These are phyloP conservation scores for Citrus australasica DNA, from an alignment of 345 rosid genomes.

Conservation along the genomic window DNA sequence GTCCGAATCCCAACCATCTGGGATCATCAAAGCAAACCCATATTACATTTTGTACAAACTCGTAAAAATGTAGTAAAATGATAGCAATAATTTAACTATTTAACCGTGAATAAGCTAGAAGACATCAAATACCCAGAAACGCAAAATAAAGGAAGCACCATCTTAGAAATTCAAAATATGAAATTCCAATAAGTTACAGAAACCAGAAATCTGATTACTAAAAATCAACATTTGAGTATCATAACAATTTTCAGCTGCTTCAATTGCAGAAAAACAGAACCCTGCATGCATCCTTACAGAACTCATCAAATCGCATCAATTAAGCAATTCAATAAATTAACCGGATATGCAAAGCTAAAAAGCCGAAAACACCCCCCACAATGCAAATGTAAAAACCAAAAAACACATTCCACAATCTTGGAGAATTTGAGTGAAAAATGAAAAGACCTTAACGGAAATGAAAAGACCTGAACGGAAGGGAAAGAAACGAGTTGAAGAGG, in stretches of 20 bases:
- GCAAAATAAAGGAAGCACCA: not conserved
- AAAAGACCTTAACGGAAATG: constrained; percentile 54
- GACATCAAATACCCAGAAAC: not conserved
- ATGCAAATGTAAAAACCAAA: not conserved
- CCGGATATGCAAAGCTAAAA: not conserved
- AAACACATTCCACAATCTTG: not conserved
- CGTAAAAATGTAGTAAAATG: not conserved
- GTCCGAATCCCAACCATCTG: constrained; percentile 73
- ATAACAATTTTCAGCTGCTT: not conserved
- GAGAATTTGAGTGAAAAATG: not conserved
- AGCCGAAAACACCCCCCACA: not conserved
- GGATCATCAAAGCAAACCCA: not conserved
- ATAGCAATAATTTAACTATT: not conserved
- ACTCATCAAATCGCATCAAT: not conserved
- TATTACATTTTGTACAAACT: not conserved
- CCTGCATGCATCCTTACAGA: not conserved
- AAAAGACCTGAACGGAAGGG: constrained; percentile 70
- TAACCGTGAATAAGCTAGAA: not conserved
- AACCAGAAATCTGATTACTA: not conserved
- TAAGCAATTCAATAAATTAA: not conserved
- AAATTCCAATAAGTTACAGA: not conserved
- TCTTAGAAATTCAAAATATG: not conserved
- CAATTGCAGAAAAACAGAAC: not conserved
- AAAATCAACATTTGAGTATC: not conserved
- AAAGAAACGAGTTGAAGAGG: constrained; percentile 82